These are phyloP conservation scores for Aspergillus sp. DNA, from an alignment of 2,329 filamentous ascomycete genomes.

Conservation along the genomic window DNA sequence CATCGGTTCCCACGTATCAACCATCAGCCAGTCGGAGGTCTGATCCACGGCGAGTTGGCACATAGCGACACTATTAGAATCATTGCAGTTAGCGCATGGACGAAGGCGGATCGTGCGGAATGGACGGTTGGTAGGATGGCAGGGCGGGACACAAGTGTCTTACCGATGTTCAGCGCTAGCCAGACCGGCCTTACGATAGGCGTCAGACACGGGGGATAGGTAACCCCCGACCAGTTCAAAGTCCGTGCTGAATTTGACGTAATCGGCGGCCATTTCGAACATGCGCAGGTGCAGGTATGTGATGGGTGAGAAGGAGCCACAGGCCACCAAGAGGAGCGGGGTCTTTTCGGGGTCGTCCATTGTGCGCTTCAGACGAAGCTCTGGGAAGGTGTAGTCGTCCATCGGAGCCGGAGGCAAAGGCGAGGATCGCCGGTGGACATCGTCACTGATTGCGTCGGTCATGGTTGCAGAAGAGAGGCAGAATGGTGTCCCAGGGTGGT, in stretches of 20 bases:
- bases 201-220: constrained; percentile 73
- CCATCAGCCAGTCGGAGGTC: constrained; percentile 78
- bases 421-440: constrained; percentile 28
- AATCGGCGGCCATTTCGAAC: constrained; percentile 85
- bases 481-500: not conserved
- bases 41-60: constrained; percentile 74
- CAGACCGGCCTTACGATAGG: constrained; percentile 78
- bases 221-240: constrained; percentile 89
- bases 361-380: constrained; percentile 46
- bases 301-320: constrained; percentile 66
- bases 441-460: constrained; percentile 29
- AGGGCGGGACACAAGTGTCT: constrained; percentile 9
- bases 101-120: too few species aligned
- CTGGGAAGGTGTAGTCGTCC: constrained; percentile 48
- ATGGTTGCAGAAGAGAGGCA: constrained; percentile 22
- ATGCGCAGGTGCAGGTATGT: constrained; percentile 68
- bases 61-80: constrained; percentile 70
- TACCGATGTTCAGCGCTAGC: constrained; percentile 70
- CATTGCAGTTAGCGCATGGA: not conserved
- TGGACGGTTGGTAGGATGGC: not conserved
- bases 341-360: constrained; percentile 52
- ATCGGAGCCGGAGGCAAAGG: constrained; percentile 32
- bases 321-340: constrained; percentile 51
- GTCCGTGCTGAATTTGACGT: constrained; percentile 70
- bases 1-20: constrained; percentile 86